Percentiles rank a stretch among this genome's conserved stretches.
Conservation (phyloP, 805 yeast genomes). For the Kuraishia hungarica region DNA sequence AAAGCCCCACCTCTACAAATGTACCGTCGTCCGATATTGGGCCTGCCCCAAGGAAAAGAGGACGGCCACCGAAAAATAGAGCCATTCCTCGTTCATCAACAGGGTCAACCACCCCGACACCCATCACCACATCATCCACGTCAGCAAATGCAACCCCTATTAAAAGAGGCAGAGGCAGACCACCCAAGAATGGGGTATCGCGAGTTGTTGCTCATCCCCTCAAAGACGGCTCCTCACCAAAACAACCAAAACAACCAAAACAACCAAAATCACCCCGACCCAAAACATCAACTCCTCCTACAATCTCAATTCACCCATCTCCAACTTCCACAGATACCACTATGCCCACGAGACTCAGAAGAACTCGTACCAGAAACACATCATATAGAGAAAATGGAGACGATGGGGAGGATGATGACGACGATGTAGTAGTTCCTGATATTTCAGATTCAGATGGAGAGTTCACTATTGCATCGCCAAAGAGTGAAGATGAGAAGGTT, state of each 20-base stretch:
- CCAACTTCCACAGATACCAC: slow-evolving; percentile 6
- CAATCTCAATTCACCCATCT: slow-evolving; percentile 4
- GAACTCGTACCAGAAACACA: background rate
- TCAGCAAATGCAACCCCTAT: background rate
- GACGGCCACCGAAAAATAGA: background rate
- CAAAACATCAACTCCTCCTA: slow-evolving; percentile 9
- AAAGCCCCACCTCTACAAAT: background rate
- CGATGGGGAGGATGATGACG: slow-evolving; percentile 4
- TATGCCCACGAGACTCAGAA: slow-evolving; percentile 4
- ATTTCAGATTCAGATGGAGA: background rate
- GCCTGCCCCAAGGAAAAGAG: background rate
- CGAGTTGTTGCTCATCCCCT: background rate
- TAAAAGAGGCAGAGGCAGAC: slow-evolving; percentile 2
- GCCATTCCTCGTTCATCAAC: background rate
- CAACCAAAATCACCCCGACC: slow-evolving; percentile 5
- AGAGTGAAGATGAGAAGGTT: background rate
- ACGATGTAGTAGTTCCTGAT: background rate
- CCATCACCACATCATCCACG: background rate
- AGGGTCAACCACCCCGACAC: background rate
- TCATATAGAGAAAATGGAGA: background rate
- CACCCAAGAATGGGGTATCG: background rate
- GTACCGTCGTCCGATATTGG: background rate
- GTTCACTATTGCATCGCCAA: background rate
- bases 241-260: too few species aligned
- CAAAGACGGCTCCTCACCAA: background rate